phyloP scores from a whole-genome alignment of 305 asterid genomes.

The Fraxinus albicans region DNA sequence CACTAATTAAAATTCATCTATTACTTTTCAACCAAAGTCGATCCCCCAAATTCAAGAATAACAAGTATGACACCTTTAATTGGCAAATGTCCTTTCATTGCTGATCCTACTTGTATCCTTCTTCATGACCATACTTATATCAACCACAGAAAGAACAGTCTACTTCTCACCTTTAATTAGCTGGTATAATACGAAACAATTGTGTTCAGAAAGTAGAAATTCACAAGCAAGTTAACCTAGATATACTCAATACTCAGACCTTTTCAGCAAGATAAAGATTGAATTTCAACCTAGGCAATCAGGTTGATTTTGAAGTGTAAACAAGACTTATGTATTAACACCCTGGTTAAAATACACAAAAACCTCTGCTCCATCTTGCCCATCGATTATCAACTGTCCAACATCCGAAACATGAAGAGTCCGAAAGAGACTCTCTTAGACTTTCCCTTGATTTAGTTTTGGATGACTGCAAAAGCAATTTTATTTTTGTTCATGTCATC shows the following conservation, averaged over 20 bases:
- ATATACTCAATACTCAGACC: neutral
- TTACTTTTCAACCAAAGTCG: neutral
- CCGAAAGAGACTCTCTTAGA: neutral
- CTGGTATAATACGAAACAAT: neutral
- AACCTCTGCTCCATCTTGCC: neutral
- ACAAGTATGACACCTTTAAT: neutral
- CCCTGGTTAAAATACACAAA: neutral
- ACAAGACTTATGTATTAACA: neutral
- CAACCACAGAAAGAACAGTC: neutral
- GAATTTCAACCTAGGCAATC: neutral
- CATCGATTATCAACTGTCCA: neutral
- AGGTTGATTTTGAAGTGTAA: neutral
- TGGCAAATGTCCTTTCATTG: neutral
- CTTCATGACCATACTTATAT: neutral
- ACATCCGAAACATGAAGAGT: neutral
- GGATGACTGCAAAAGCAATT: neutral
- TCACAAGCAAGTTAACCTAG: neutral
- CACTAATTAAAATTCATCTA: neutral
- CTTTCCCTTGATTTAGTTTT: constrained; percentile 10
- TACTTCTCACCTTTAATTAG: neutral
- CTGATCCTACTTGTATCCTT: neutral
- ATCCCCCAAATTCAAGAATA: neutral
- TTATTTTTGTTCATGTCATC: neutral
- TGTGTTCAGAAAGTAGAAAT: neutral
- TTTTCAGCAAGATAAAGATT: neutral